phyloP scores from a whole-genome alignment of 305 asterid genomes.

The Fraxinus velutina region DNA sequence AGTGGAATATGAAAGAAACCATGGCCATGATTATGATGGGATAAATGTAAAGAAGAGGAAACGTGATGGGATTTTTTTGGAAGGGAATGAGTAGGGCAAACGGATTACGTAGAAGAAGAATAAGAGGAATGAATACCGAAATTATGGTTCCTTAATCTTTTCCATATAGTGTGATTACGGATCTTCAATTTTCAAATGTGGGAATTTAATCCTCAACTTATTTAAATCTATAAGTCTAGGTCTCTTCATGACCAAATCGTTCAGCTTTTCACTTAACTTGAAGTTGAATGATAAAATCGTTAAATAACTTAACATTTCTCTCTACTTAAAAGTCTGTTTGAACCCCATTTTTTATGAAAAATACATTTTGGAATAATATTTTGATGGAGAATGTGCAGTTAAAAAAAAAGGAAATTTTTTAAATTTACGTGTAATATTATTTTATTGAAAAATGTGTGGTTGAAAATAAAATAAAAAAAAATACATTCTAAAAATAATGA shows the following conservation, averaged over 20 bases:
- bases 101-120: background rate
- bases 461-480: too few relatives aligned
- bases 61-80: background rate
- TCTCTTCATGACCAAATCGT: background rate
- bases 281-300: background rate
- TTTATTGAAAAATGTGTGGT: too few relatives aligned
- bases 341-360: too few relatives aligned
- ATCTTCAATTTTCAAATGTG: background rate
- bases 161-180: background rate
- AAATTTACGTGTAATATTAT: too few relatives aligned
- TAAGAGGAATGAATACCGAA: background rate
- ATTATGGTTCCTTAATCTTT: background rate
- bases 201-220: background rate
- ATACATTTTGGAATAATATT: too few relatives aligned
- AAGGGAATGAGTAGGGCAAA: background rate
- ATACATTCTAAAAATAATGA: too few relatives aligned
- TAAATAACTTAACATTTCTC: background rate
- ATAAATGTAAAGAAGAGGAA: background rate
- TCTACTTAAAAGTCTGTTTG: background rate
- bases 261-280: background rate
- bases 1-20: constrained; percentile 10
- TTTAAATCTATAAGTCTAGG: background rate
- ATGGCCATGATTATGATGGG: background rate
- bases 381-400: too few relatives aligned
- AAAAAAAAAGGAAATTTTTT: too few relatives aligned